These are phyloP conservation scores for Diaporthe capsici DNA, from an alignment of 2,329 filamentous ascomycete genomes.

Conservation along the genomic window DNA sequence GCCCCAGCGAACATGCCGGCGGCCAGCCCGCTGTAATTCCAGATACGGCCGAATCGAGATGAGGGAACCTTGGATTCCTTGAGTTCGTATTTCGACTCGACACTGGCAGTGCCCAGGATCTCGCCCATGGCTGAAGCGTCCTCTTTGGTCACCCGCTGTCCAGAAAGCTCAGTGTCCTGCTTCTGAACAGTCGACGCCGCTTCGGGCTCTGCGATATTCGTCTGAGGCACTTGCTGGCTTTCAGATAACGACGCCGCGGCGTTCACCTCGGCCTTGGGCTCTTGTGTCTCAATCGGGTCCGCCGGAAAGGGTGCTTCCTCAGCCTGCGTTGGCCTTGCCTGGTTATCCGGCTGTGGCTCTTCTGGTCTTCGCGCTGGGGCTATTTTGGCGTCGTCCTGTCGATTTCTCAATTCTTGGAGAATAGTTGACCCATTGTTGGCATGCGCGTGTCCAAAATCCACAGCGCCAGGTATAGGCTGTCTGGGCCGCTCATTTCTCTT, in stretches of 20 bases:
- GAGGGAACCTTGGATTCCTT: slow-evolving; percentile 92
- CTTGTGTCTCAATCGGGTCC: neutral
- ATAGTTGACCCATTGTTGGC: slow-evolving; percentile 21
- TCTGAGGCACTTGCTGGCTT: slow-evolving; percentile 19
- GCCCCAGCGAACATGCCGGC: slow-evolving; percentile 97
- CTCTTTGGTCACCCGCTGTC: slow-evolving; percentile 41
- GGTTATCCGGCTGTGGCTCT: neutral
- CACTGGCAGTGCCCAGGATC: slow-evolving; percentile 44
- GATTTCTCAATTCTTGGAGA: slow-evolving; percentile 24
- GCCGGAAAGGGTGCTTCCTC: neutral
- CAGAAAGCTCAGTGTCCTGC: neutral
- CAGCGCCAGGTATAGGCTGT: slow-evolving; percentile 26
- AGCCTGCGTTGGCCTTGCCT: neutral
- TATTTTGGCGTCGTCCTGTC: neutral
- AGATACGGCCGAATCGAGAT: slow-evolving; percentile 86
- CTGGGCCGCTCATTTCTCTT: slow-evolving; percentile 21
- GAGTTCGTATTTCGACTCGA: slow-evolving; percentile 72
- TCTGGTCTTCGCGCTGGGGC: neutral
- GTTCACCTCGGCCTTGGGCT: neutral
- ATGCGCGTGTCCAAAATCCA: slow-evolving; percentile 14
- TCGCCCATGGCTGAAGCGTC: slow-evolving; percentile 46
- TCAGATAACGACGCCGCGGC: neutral
- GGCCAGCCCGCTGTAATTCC: slow-evolving; percentile 94
- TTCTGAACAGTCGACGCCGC: slow-evolving; percentile 9
- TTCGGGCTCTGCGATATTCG: neutral